Percentiles rank a stretch among this genome's conserved stretches.
These are phyloP conservation scores for Camelina neglecta DNA, from an alignment of 345 rosid genomes.

Conservation along the genomic window DNA sequence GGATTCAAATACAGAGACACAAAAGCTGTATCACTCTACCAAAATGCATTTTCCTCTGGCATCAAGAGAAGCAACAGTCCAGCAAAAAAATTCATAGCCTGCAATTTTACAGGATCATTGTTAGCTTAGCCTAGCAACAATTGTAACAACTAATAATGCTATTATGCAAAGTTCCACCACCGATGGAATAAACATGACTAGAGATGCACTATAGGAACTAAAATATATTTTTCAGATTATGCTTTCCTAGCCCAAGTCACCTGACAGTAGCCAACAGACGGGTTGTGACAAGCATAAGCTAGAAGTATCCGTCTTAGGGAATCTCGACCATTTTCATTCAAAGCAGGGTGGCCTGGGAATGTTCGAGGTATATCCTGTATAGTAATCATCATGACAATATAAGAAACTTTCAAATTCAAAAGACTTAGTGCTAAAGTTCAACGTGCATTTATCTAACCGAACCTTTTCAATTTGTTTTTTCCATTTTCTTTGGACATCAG, in stretches of 20 bases:
- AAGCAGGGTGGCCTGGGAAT: conserved; percentile 97
- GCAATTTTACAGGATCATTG: conserved; percentile 45
- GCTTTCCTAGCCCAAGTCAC: conserved; percentile 43
- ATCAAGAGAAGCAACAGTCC: conserved; percentile 91
- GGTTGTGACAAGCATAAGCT: conserved; percentile 93
- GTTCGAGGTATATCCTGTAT: conserved; percentile 93
- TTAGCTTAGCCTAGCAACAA: conserved; percentile 22
- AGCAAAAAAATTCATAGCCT: conserved; percentile 99
- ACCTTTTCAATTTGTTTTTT: conserved; percentile 98
- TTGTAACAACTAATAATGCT: conserved; percentile 12
- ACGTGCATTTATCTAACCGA: conserved; percentile 57
- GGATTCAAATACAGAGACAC: neutral
- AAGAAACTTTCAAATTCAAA: conserved; percentile 54
- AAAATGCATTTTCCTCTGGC: conserved; percentile 99
- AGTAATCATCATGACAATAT: conserved; percentile 43
- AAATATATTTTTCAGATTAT: neutral
- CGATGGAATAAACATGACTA: too few relatives aligned
- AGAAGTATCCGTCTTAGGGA: conserved; percentile 86
- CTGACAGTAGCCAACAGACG: conserved; percentile 99
- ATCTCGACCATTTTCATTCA: conserved; percentile 84
- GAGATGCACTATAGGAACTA: neutral
- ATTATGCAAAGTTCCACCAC: neutral
- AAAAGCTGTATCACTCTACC: conserved; percentile 59
- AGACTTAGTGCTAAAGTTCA: conserved; percentile 46
- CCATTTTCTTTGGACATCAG: conserved; percentile 63